Evolutionary conservation across 2,329 filamentous ascomycete species (phyloP).

Genomic region (Apiospora aurea): DNA sequence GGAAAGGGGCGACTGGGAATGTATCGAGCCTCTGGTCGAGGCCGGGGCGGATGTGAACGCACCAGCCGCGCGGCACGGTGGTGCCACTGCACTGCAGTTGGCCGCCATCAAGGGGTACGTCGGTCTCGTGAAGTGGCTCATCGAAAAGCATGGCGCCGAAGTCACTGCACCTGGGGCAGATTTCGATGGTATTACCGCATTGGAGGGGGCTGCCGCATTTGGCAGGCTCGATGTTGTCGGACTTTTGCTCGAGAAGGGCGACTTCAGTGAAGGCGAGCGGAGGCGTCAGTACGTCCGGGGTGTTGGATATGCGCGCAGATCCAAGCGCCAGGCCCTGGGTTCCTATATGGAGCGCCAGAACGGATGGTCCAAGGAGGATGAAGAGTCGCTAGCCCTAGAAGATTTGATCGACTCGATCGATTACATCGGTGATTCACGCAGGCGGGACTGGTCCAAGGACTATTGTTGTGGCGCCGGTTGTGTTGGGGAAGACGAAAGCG

Average conservation of each 20-base stretch:
- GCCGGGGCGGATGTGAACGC: background rate
- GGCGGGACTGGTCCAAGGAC: background rate
- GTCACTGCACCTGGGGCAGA: background rate
- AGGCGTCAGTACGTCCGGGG: background rate
- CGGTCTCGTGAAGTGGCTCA: background rate
- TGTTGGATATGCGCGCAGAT: background rate
- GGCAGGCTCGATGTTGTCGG: background rate
- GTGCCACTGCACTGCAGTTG: conserved; percentile 2
- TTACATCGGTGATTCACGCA: background rate
- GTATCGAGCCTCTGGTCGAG: background rate
- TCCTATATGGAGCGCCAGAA: background rate
- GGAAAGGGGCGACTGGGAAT: background rate
- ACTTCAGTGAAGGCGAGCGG: background rate
- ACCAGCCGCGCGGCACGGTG: background rate
- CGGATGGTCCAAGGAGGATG: background rate
- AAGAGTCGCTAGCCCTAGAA: background rate
- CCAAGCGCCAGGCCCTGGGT: background rate
- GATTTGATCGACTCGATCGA: background rate
- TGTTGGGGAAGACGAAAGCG: background rate
- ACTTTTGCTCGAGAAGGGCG: background rate
- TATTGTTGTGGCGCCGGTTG: background rate
- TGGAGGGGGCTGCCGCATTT: background rate
- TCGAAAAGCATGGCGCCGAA: background rate
- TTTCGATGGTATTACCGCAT: background rate
- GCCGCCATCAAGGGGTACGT: background rate